Base-by-base conservation (phyloP, 2,329 filamentous ascomycete species). In the Sclerotinia minor region DNA sequence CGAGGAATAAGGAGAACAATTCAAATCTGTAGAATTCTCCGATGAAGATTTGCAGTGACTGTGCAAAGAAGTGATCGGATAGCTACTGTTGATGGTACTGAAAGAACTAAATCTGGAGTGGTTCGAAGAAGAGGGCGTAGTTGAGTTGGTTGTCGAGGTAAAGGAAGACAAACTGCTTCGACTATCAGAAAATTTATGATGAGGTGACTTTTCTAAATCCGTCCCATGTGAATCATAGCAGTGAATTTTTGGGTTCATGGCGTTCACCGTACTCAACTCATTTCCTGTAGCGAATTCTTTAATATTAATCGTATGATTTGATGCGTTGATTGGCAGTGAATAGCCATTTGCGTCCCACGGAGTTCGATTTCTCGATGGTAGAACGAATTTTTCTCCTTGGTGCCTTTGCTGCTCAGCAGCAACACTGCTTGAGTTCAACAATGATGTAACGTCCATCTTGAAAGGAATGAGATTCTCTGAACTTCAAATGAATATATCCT, bases 301-400 rank as follows among this genome's bases (percentile, higher is more conserved):
- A 21, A 53, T 52, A 45, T 45, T 67, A 19, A 61, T 65, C 54
- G 65, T 54, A 52, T 59, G 71, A 26, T 69, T 69, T 41, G 72
- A 53, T 32, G 71, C 73, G 59, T 75, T 75, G 44, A 77, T 72
- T 9, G 76, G 77, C 54, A 78, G 69, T 68, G 77, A 74, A 72
- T 78, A 78, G 53, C 77, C 77, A 65, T 75, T 76, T 26, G 76
- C 76, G 69, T 78, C 76, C 76, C 77, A 78, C 53, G 76, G 76
- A 13, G 75, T 78, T 60, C 76, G 72, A 71, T 71, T 78, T 49
- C 73, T 69, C n/a, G 71, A 68, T 21, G 70, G 71, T 13, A 67
- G 67, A 47, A 65, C 71, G 24, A 68, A 70, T 54, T 66, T 57
- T 29, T 67, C 69, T 21, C 69, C 67, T 44, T 29, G 52, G 66